A percentile compares a stretch with the other conserved stretches of the same genome.
Evolutionary conservation across 2,329 filamentous ascomycete species (phyloP).

Genomic region (Zymoseptoria ardabiliae): DNA sequence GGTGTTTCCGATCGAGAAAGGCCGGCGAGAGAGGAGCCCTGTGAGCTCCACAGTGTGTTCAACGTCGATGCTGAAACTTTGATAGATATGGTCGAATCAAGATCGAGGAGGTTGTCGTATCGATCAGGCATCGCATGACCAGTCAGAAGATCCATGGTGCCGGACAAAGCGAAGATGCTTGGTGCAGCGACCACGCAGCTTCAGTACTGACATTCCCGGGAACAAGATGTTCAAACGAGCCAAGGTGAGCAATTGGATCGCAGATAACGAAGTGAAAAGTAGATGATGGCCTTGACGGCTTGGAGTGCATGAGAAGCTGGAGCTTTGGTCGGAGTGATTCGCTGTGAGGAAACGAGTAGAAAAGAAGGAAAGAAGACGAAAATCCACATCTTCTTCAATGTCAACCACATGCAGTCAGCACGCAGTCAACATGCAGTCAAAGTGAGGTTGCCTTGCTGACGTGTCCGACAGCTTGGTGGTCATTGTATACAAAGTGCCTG

Average conservation of each 20-base stretch:
- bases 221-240: neutral
- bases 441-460: neutral
- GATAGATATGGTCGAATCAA: neutral
- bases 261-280: neutral
- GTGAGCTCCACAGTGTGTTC: neutral
- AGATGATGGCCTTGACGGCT: neutral
- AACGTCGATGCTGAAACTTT: neutral
- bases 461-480: neutral
- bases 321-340: neutral
- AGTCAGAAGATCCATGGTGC: neutral
- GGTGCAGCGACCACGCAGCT: neutral
- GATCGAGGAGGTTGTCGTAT: neutral
- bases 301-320: neutral
- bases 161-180: neutral
- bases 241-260: neutral
- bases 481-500: neutral
- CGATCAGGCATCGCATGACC: neutral
- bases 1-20: neutral
- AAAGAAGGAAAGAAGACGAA: neutral
- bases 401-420: neutral
- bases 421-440: neutral
- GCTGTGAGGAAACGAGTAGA: neutral
- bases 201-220: neutral
- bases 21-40: neutral
- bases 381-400: neutral